A percentile compares a stretch with the other conserved stretches of the same genome.
Conservation (phyloP, 352 stramenopile species). For the Blastocystis sp. region DNA sequence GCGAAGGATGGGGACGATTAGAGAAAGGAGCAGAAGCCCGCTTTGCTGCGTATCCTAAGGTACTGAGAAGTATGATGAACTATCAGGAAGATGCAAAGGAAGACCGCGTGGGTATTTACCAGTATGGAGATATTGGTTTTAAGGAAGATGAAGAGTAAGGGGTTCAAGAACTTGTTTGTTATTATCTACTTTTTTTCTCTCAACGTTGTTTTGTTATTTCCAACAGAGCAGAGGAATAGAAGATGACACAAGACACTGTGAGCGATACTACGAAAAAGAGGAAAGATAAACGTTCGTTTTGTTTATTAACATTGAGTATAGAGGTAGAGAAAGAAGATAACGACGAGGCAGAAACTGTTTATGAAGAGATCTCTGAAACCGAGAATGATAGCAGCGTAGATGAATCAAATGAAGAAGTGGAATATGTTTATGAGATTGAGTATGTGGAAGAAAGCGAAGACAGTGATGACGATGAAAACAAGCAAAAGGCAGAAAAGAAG, state of each 20-base stretch:
- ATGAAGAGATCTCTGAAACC: neutral
- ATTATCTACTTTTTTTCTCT: neutral
- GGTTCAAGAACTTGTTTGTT: neutral
- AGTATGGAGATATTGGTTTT: slow-evolving; percentile 90
- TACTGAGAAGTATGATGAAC: slow-evolving; percentile 77
- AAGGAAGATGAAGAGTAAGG: slow-evolving; percentile 74
- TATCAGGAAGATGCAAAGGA: slow-evolving; percentile 84
- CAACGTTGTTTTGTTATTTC: neutral
- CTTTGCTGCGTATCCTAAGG: slow-evolving; percentile 63
- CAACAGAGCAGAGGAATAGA: neutral
- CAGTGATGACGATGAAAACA: neutral
- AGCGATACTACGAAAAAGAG: too few species aligned
- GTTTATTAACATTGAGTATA: neutral
- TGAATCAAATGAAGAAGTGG: neutral
- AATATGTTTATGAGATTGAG: slow-evolving; percentile 45
- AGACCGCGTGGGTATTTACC: slow-evolving; percentile 84
- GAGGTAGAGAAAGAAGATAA: neutral
- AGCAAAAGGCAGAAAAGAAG: neutral
- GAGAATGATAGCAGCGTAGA: neutral
- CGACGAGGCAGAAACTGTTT: neutral
- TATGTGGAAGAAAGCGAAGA: slow-evolving; percentile 3
- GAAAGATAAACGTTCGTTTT: neutral
- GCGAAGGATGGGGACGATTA: slow-evolving; percentile 71
- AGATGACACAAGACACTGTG: neutral
- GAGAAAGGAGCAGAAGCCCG: slow-evolving; percentile 69